Percentiles rank a stretch among this genome's conserved stretches.
phyloP scores from a whole-genome alignment of 1,139 yeast species.

The Candida neerlandica region DNA sequence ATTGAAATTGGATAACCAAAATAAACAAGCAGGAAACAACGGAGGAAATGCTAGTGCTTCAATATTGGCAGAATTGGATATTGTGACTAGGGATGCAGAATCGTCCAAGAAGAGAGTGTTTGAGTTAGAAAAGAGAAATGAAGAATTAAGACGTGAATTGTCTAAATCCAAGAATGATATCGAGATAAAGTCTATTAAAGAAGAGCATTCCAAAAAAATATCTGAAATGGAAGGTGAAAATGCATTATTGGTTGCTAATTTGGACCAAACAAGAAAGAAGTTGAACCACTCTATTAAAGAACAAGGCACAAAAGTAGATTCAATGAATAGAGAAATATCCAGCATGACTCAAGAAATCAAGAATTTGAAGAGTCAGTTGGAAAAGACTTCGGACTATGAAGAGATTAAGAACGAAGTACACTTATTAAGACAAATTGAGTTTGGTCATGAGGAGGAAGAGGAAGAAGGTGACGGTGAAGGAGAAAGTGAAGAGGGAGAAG shows the following conservation, averaged over 20 bases:
- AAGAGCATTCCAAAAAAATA: slow-evolving; percentile 43
- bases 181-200: slow-evolving; percentile 33
- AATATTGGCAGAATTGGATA: slow-evolving; percentile 56
- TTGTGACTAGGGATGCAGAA: slow-evolving; percentile 75
- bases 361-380: slow-evolving; percentile 48
- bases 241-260: slow-evolving; percentile 61
- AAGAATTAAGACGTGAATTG: slow-evolving; percentile 67
- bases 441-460: slow-evolving; percentile 50
- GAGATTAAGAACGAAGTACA: slow-evolving; percentile 75
- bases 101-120: slow-evolving; percentile 65
- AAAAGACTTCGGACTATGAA: slow-evolving; percentile 64
- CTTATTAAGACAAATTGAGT: slow-evolving; percentile 73
- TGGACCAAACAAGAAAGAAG: slow-evolving; percentile 52
- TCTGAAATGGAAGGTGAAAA: slow-evolving; percentile 68
- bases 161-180: slow-evolving; percentile 53
- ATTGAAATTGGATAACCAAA: slow-evolving; percentile 44
- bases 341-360: slow-evolving; percentile 54
- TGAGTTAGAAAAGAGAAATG: slow-evolving; percentile 78
- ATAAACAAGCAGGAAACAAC: slow-evolving; percentile 12
- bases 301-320: slow-evolving; percentile 34
- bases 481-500: slow-evolving; percentile 16
- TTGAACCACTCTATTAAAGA: slow-evolving; percentile 36
- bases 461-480: slow-evolving; percentile 18
- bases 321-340: slow-evolving; percentile 47
- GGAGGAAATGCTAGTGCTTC: slow-evolving; percentile 22